These are phyloP conservation scores for Rhizodiscina lignyota DNA, from an alignment of 495 filamentous ascomycete genomes.

Conservation along the genomic window DNA sequence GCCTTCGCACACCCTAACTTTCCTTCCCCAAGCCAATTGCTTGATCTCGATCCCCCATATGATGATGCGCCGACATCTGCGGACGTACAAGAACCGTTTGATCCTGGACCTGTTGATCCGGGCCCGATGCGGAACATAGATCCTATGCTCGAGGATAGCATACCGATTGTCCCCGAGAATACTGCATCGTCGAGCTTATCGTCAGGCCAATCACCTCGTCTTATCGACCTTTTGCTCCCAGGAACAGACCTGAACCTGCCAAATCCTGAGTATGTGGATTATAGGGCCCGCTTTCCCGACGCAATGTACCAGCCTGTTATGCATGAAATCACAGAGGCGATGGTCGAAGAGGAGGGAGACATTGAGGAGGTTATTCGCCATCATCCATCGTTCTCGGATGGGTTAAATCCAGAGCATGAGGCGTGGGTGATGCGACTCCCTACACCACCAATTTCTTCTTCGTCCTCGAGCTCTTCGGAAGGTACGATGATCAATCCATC, in stretches of 20 bases:
- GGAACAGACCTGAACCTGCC: conserved; percentile 25
- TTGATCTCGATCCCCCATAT: too few species aligned
- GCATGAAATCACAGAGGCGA: too few species aligned
- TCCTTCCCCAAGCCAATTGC: too few species aligned
- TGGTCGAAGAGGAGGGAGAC: conserved; percentile 29
- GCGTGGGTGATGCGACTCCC: conserved; percentile 20
- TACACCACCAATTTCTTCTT: conserved; percentile 10
- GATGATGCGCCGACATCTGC: too few species aligned
- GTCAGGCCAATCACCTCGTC: conserved; percentile 24
- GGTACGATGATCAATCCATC: conserved; percentile 2
- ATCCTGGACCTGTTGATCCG: too few species aligned
- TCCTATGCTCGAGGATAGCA: too few species aligned
- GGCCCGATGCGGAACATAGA: too few species aligned
- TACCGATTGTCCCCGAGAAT: too few species aligned
- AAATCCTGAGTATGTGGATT: conserved; percentile 18
- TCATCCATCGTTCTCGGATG: too few species aligned
- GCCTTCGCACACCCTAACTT: too few species aligned
- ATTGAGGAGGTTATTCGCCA: conserved; percentile 44
- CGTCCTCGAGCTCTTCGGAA: conserved; percentile 14
- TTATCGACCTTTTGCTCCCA: conserved; percentile 27
- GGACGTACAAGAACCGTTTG: too few species aligned
- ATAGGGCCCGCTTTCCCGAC: conserved; percentile 12
- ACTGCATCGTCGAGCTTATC: conserved; percentile 20
- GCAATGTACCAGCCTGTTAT: conserved; percentile 13
- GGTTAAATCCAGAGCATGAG: too few species aligned